phyloP scores from a whole-genome alignment of 2,329 filamentous ascomycete species.

The Exophiala viscosa region DNA sequence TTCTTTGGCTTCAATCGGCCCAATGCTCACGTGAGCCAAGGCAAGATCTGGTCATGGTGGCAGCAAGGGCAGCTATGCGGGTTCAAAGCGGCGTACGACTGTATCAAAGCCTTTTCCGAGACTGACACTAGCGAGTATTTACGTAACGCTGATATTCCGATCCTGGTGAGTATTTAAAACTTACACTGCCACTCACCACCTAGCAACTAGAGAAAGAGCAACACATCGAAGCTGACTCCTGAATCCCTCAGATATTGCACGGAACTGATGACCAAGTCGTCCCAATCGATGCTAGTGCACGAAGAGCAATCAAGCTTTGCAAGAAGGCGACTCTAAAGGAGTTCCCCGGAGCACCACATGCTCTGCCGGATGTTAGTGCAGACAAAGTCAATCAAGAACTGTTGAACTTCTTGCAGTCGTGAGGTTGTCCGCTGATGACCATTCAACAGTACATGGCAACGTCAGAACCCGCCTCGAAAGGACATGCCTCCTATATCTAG shows the following conservation, averaged over 20 bases:
- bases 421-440: not conserved
- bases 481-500: no score
- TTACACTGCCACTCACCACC: no score
- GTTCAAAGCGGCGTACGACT: conserved; percentile 41
- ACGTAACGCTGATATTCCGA: conserved; percentile 39
- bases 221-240: no score
- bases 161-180: no score
- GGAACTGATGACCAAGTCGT: conserved; percentile 43
- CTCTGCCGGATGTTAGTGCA: conserved; percentile 36
- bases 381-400: conserved; percentile 39
- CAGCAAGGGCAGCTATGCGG: conserved; percentile 39
- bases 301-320: conserved; percentile 35
- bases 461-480: no score
- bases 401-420: conserved; percentile 32
- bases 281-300: conserved; percentile 34
- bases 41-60: conserved; percentile 40
- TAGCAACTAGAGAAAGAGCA: no score
- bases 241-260: no score
- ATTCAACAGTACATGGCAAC: not conserved
- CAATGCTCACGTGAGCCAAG: conserved; percentile 33
- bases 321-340: conserved; percentile 39
- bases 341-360: conserved; percentile 40
- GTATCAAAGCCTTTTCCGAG: conserved; percentile 40
- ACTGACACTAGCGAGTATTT: conserved; percentile 42
- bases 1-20: conserved; percentile 38